These are phyloP conservation scores for Chalara sp. DNA, from an alignment of 2,329 filamentous ascomycete genomes.

Conservation along the genomic window DNA sequence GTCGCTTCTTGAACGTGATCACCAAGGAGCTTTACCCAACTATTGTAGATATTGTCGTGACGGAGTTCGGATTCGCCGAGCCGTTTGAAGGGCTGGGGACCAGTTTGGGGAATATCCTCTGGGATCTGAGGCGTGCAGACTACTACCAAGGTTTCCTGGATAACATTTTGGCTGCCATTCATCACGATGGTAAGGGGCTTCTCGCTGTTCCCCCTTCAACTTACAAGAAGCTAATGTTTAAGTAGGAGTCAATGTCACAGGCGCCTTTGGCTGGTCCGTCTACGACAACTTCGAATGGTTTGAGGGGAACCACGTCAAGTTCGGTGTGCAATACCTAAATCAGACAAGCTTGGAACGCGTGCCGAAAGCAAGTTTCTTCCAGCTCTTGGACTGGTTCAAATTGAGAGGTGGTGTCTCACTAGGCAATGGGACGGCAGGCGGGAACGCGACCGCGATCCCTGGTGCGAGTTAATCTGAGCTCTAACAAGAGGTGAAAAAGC, in stretches of 20 bases:
- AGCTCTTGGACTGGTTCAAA: slow-evolving; percentile 22
- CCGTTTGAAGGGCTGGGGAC: slow-evolving; percentile 20
- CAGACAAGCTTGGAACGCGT: slow-evolving; percentile 24
- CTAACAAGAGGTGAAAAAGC: too few relatives aligned
- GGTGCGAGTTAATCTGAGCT: neutral
- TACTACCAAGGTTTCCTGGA: slow-evolving; percentile 74
- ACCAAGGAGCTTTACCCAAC: slow-evolving; percentile 33
- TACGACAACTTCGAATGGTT: slow-evolving; percentile 54
- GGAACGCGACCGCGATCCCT: slow-evolving; percentile 9
- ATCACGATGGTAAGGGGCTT: slow-evolving; percentile 46
- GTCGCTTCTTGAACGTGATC: slow-evolving; percentile 34
- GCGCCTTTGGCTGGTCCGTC: slow-evolving; percentile 83
- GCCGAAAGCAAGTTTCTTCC: slow-evolving; percentile 25
- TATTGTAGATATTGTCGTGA: slow-evolving; percentile 25
- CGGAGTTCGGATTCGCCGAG: slow-evolving; percentile 25
- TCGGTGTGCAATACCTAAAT: slow-evolving; percentile 28
- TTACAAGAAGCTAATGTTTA: slow-evolving; percentile 22
- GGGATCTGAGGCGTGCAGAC: slow-evolving; percentile 72
- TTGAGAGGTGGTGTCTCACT: slow-evolving; percentile 13
- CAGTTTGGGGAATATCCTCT: slow-evolving; percentile 42
- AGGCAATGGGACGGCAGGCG: slow-evolving; percentile 1
- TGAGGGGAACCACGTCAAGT: slow-evolving; percentile 15
- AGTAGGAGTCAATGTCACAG: slow-evolving; percentile 58
- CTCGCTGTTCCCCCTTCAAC: neutral
- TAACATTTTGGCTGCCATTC: slow-evolving; percentile 59